phyloP scores from a whole-genome alignment of 2,329 filamentous ascomycete species.

The Neofusicoccum ribis region DNA sequence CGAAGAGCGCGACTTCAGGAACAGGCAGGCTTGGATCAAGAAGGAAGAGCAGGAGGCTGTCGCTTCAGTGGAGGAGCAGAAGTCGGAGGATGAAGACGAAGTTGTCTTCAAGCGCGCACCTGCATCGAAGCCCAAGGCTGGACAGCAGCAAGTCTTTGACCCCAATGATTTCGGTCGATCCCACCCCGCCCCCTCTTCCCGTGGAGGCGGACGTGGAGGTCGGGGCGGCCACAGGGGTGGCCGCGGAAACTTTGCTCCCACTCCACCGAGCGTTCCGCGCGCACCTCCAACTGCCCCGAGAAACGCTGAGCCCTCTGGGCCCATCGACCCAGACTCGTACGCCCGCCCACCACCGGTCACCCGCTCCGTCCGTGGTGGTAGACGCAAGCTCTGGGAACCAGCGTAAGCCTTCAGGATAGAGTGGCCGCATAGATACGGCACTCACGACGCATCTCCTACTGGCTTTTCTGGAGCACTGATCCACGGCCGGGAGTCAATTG shows the following conservation, averaged over 20 bases:
- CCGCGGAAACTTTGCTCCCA: slow-evolving; percentile 21
- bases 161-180: slow-evolving; percentile 50
- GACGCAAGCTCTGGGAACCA: slow-evolving; percentile 43
- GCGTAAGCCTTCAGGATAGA: slow-evolving; percentile 26
- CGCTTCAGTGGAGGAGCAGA: neutral
- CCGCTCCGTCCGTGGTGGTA: slow-evolving; percentile 34
- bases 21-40: slow-evolving; percentile 39
- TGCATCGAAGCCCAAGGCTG: slow-evolving; percentile 26
- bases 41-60: slow-evolving; percentile 34
- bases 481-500: slow-evolving; percentile 5
- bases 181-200: slow-evolving; percentile 23
- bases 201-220: slow-evolving; percentile 28
- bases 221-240: slow-evolving; percentile 29
- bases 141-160: slow-evolving; percentile 43
- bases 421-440: neutral
- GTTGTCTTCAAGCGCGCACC: slow-evolving; percentile 34
- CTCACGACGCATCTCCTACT: slow-evolving; percentile 11
- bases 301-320: slow-evolving; percentile 25
- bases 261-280: slow-evolving; percentile 27
- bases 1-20: slow-evolving; percentile 51
- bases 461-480: slow-evolving; percentile 15
- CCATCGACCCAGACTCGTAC: slow-evolving; percentile 43
- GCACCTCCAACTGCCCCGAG: slow-evolving; percentile 28
- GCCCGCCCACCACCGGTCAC: slow-evolving; percentile 35
- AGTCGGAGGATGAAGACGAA: slow-evolving; percentile 38